Evolutionary conservation across 2,329 filamentous ascomycete genomes (phyloP).

Genomic region (Chaetomiaceae sp.): DNA sequence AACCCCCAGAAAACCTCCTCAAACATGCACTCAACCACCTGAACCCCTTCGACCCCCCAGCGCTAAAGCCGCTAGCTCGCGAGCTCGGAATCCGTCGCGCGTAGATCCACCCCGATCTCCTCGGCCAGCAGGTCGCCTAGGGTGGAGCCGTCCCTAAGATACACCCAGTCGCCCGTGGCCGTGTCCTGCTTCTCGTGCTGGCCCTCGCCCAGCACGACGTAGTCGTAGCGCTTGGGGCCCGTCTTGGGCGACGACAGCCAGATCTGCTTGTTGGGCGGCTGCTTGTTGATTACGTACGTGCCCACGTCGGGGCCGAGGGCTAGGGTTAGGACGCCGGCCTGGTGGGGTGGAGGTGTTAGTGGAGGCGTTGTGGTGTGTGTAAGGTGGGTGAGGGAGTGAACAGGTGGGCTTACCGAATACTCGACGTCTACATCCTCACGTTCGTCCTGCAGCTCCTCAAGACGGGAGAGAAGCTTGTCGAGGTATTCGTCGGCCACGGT

Average conservation of each 20-base stretch:
- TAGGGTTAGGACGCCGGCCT: constrained; percentile 85
- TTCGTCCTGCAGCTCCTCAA: constrained; percentile 72
- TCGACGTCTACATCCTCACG: constrained; percentile 79
- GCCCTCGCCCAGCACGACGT: constrained; percentile 67
- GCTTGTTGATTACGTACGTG: constrained; percentile 95
- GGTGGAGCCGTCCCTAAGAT: constrained; percentile 74
- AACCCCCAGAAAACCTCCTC: no score
- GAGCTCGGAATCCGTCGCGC: constrained; percentile 19
- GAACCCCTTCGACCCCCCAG: no score
- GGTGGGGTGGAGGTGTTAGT: constrained; percentile 9
- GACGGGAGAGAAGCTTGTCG: constrained; percentile 46
- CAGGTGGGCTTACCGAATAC: constrained; percentile 65
- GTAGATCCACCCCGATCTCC: constrained; percentile 68
- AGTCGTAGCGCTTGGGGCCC: constrained; percentile 92
- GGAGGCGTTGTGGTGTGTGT: neutral
- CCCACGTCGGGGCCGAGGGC: constrained; percentile 59
- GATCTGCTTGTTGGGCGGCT: constrained; percentile 95
- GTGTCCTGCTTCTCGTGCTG: constrained; percentile 77
- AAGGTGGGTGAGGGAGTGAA: no score
- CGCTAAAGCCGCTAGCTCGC: constrained; percentile 3
- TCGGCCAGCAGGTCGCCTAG: constrained; percentile 66
- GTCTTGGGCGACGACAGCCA: constrained; percentile 91
- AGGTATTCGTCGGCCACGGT: constrained; percentile 72
- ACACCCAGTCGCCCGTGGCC: constrained; percentile 75
- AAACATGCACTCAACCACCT: no score